Evolutionary conservation across 305 asterid species (phyloP), one percentile per base, ranked within the genome.

Genomic region (Fraxinus nigra): DNA sequence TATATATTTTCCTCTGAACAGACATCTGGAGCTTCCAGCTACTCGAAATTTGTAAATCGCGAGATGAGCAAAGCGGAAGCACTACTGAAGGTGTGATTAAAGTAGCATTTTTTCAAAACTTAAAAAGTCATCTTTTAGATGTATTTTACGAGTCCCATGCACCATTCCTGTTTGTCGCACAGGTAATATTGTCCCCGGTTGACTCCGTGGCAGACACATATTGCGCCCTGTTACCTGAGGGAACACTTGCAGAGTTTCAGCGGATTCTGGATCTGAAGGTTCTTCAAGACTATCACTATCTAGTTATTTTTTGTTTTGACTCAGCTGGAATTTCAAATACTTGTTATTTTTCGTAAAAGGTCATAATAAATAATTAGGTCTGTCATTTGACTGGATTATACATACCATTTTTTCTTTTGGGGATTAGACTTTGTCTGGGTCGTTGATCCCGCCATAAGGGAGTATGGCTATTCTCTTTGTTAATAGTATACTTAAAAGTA

Each of bases 61-160:
- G 99, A 96, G 88, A 96, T 94, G 98, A 96, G 99, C 97, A 96
- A 96, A 91, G 99, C 99, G 65, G 99, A 96, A 91, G 98, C 99
- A 84, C 89, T 96, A 72, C 85, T 96, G 78, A 96, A 96, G 97
- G 98, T 93, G 84, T 82, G 83, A 76, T 72, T 78, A 46, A 78
- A 77, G 56, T 3, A 37, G 72, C 40, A n/a, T 13, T 26, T 80
- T 8, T 87, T 81, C 61, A 24, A 24, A 24, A 24, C 81, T 81
- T 79, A 35, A 37, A 43, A 26, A 28, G 78, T 35, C 69, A 37
- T 38, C 69, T 75, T 82, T 70, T 78, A 26, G 34, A 65, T 76
- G 67, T 81, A 56, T 56, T 77, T 79, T 84, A 67, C 69, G 20
- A 83, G 73, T 82, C 77, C 79, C 81, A 56, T 77, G 78, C 72